Conservation (phyloP, 2,329 filamentous ascomycete genomes). For the Sclerotinia glacialis region DNA sequence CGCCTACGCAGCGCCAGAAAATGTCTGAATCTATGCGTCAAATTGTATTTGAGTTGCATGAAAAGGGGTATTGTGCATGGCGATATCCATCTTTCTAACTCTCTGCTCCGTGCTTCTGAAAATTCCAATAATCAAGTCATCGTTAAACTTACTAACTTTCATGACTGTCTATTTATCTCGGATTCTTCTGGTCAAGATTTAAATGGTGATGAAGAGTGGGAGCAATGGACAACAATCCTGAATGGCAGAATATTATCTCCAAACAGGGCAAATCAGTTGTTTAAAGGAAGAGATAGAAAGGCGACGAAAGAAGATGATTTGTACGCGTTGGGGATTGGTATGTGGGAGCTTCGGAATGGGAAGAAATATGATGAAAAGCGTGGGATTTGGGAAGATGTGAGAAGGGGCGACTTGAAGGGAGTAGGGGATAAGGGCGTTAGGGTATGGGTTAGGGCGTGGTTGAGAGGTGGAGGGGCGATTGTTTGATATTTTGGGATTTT, state of each 20-base stretch:
- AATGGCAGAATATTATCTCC: not conserved
- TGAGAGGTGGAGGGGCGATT: conserved; percentile 2
- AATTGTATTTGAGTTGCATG: not conserved
- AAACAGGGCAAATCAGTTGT: not conserved
- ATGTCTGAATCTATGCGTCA: not conserved
- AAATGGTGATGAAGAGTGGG: not conserved
- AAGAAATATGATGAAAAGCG: not conserved
- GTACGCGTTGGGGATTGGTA: not conserved
- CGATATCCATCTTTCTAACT: not conserved
- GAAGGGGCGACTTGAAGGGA: not conserved
- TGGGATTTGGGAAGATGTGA: not conserved
- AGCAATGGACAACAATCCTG: not conserved
- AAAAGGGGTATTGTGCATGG: not conserved
- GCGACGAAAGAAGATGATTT: not conserved
- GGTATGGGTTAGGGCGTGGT: not conserved
- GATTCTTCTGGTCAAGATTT: not conserved
- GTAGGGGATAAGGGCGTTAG: not conserved
- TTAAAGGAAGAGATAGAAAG: not conserved
- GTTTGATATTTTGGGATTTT: not conserved
- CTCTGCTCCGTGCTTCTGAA: not conserved
- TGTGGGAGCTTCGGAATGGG: not conserved
- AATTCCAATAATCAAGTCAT: not conserved
- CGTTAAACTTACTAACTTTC: not conserved
- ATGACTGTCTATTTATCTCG: not conserved
- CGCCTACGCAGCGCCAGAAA: not conserved